Conservation (phyloP, 2,329 filamentous ascomycete genomes). For the Aspergillus fructus region DNA sequence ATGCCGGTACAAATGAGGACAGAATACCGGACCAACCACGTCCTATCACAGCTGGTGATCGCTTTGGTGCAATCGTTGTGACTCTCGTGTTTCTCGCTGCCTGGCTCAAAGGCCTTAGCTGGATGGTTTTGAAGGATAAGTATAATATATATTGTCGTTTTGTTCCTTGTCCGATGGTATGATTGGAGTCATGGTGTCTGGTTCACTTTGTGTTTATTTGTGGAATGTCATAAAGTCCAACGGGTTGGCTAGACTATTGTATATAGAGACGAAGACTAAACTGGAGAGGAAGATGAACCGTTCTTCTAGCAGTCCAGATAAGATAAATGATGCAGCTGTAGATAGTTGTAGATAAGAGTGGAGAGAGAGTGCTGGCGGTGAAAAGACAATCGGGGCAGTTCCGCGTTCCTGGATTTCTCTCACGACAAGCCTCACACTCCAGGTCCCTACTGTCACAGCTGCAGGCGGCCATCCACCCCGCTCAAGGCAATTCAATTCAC, state of each 20-base stretch:
- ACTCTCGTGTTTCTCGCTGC: slow-evolving; percentile 30
- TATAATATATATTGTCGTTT: neutral
- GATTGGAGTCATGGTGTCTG: neutral
- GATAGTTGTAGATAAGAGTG: slow-evolving; percentile 6
- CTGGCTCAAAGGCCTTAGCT: slow-evolving; percentile 30
- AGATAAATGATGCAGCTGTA: too few relatives aligned
- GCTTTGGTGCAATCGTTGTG: slow-evolving; percentile 37
- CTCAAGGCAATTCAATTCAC: neutral
- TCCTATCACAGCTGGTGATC: slow-evolving; percentile 35
- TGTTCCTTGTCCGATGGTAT: neutral
- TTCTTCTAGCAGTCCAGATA: too few relatives aligned
- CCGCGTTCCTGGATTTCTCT: neutral
- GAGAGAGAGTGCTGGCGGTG: neutral
- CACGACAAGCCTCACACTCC: neutral
- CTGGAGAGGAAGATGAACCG: too few relatives aligned
- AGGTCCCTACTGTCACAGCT: neutral
- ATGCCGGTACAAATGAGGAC: slow-evolving; percentile 34
- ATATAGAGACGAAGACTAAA: too few relatives aligned
- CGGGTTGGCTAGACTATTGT: too few relatives aligned
- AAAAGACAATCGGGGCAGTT: neutral
- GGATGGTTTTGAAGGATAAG: slow-evolving; percentile 31
- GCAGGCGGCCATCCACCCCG: neutral
- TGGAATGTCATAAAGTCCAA: too few relatives aligned
- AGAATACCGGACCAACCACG: slow-evolving; percentile 12
- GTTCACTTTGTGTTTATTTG: too few relatives aligned